These are phyloP conservation scores for Exophiala calicioides DNA, from an alignment of 2,329 filamentous ascomycete genomes.

Conservation along the genomic window DNA sequence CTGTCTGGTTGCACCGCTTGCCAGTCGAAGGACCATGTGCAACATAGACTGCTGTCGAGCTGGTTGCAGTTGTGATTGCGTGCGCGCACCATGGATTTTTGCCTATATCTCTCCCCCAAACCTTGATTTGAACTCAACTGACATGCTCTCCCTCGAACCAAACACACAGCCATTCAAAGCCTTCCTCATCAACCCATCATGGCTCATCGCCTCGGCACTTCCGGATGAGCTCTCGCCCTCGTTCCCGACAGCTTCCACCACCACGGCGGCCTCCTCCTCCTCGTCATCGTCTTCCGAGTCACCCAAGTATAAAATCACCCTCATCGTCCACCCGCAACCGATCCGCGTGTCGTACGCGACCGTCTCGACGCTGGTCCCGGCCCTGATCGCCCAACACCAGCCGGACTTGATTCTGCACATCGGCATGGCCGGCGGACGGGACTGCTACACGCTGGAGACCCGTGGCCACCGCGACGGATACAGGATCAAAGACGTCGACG, in stretches of 20 bases:
- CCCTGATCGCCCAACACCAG: conserved; percentile 56
- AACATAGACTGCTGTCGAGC: no score
- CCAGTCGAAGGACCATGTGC: no score
- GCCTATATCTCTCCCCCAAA: background rate
- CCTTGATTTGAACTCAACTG: conserved; percentile 2
- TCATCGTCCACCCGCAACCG: conserved; percentile 65
- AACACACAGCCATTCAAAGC: conserved; percentile 77
- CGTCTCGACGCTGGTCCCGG: conserved; percentile 65
- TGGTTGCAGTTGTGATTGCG: no score
- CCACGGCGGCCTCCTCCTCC: conserved; percentile 46
- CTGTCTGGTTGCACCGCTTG: no score
- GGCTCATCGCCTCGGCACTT: conserved; percentile 72
- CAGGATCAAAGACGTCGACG: conserved; percentile 68
- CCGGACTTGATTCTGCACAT: conserved; percentile 74
- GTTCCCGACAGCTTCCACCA: conserved; percentile 38
- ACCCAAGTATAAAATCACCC: conserved; percentile 50
- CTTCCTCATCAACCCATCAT: conserved; percentile 75
- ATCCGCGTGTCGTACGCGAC: conserved; percentile 71
- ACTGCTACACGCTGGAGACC: conserved; percentile 70
- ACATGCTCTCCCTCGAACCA: background rate
- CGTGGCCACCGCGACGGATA: conserved; percentile 73
- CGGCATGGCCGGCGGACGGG: conserved; percentile 69
- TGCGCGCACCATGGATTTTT: background rate
- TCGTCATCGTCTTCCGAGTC: conserved; percentile 34
- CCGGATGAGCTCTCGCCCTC: conserved; percentile 60